Base-by-base conservation (phyloP, 345 rosid species). In the Melaleuca alternifolia region DNA sequence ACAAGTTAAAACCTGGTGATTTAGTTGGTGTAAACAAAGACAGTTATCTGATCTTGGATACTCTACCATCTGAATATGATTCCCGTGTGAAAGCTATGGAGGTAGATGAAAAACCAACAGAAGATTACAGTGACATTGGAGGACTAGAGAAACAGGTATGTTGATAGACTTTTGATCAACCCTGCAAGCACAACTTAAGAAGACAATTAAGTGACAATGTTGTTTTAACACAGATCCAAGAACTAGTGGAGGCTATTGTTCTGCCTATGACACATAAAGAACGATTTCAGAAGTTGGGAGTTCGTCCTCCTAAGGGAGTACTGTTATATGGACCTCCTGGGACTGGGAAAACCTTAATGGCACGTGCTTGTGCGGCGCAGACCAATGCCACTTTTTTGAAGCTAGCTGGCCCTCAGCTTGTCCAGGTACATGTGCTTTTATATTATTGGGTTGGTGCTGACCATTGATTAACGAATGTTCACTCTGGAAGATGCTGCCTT, bases 41-140 rank as follows among this genome's bases (percentile, higher is more conserved):
- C 84, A 98, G 99, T 62, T 98, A 98, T 93, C 84, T 98, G 90
- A 95, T 98, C 89, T 88, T 98, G 91, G 99, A 98, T 86, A 96
- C 99, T 21, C 90, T 98, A 54, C 99, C 99, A 6, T 95, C 99
- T 2, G 99, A 98, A 87, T 98, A 96, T 87, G 99, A 98, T 87
- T 98, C 99, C 1, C 94, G 98, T 50, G 99, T 98, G 50, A 96
- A 98, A 91, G 99, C 99, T 84, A 98, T 98, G 99, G 99, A 98
- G 90, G 99, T 98, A 84, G 99, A 98, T 88, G 99, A 98, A 87
- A 98, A 98, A 86, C 99, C 99, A 13, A 96, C 99, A 0, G 99
- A 98, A 89, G 99, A 98, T 88, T 98, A 98, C 89, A 98, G 94
- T 93, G 99, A 98, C 87, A 95, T 98, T 37, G 99, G 99, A 87